Evolutionary conservation across 306 rosid genomes (phyloP), one percentile per base, ranked within the genome.

Genomic region (Cucumis sativus): DNA sequence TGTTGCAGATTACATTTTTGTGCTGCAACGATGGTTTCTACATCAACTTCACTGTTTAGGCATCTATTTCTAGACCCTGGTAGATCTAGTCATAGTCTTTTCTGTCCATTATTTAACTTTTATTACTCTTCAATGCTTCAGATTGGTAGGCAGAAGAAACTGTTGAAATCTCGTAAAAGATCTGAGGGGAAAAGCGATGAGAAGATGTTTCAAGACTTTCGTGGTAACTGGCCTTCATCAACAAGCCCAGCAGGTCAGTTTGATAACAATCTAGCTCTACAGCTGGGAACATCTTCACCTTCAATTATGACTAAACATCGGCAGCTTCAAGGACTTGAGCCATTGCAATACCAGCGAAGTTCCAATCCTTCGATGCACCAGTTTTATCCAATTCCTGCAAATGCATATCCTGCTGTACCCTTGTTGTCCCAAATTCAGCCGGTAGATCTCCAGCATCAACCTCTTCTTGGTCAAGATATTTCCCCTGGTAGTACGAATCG

Each of bases 201-300:
- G 58, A 85, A 85, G 23, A 33, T 67, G 13, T 30, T 81, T 78
- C 91, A 80, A 82, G 89, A 85, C 54, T 61, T 77, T 79, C 85
- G 83, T 87, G 86, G 88, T 57, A 79, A 78, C 76, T 87, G 91
- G 92, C 80, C 93, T 80, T 79, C 92, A 67, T 82, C 92, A 65
- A 77, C 80, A 57, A 83, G 70, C 74, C 80, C 77, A 7, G 79
- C 90, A 15, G 78, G 79, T 80, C 93, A 86, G 47, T 84, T 82
- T 82, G 87, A 87, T 84, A 90, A 80, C 86, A 87, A 85, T 74
- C 16, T 83, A 82, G 80, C 83, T 40, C 72, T 84, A 78, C 78
- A 89, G 78, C 79, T 78, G 57, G 59, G 80, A 52, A 90, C 86
- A 52, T 81, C 90, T 77, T 86, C 91, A 73, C 70, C 91, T 81